Evolutionary conservation across 805 yeast species (phyloP), one percentile per base, ranked within the genome.

Genomic region (Starmerella stigmatis): DNA sequence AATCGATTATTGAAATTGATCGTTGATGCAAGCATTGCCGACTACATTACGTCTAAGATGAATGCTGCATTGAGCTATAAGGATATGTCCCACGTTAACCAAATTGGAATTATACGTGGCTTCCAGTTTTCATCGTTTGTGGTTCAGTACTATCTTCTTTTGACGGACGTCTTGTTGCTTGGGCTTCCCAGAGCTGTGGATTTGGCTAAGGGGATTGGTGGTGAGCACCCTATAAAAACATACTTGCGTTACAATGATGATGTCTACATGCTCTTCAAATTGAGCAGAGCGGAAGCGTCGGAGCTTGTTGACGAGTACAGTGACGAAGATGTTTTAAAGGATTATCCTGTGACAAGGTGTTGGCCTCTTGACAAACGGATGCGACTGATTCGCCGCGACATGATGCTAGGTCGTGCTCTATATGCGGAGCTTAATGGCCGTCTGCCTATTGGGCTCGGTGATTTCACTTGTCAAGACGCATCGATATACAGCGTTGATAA

Each of bases 291-390:
- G 1, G 95, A 89, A 43, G 75, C 92, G 0, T 76, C 74, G 29
- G 94, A 78, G 9, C 65, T 92, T 33, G 74, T 82, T 15, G 80
- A 79, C 48, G 89, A 84, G 20, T 86, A 70, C 19, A 43, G 36
- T 13, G 25, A 15, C 19, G 44, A 25, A 12, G 35, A 27, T 15
- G 16, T 39, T 11, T 29, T 41, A 8, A 26, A 34, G 11, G 31
- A 33, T 16, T 49, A 44, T 32, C 53, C 45, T 3, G 8, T 41
- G 12, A 43, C 46, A 13, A 15, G 78, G 41, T 86, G 96, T 59
- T 92, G 99, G 99, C 96, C 98, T 3, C 68, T 83, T 36, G 97
- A 92, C 60, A 68, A 79, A 17, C 74, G 96, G 48, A 92, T 92
- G 97, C 75, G 86, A 53, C 64, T 92, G 41, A 79, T 88, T 78